These are phyloP conservation scores for Ambispora gerdemannii DNA, from an alignment of 192 early-diverging fungal genomes.

Conservation along the genomic window DNA sequence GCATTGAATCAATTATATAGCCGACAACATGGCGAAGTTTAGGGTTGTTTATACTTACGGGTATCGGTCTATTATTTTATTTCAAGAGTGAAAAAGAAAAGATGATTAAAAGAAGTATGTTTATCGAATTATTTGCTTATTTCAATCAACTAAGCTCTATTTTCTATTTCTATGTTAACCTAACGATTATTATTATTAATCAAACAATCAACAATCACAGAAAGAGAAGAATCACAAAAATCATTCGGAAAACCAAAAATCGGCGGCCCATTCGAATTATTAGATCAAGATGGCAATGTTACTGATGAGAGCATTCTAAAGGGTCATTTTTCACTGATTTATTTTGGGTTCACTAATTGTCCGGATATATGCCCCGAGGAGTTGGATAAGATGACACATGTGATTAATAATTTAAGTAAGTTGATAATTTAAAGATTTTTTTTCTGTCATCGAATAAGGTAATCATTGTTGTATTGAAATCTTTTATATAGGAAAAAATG, in stretches of 20 bases:
- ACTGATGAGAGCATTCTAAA: slow-evolving; percentile 74
- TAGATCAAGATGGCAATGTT: slow-evolving; percentile 71
- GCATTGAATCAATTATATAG: no score
- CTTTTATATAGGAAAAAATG: slow-evolving; percentile 41
- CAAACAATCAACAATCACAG: neutral
- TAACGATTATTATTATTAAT: neutral
- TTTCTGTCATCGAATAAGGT: no score
- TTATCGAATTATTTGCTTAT: neutral
- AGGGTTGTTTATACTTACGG: slow-evolving; percentile 55
- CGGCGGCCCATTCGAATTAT: slow-evolving; percentile 85
- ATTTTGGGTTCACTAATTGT: slow-evolving; percentile 99
- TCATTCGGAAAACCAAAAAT: slow-evolving; percentile 79
- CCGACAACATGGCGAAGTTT: slow-evolving; percentile 49
- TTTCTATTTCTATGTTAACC: neutral
- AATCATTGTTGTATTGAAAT: no score
- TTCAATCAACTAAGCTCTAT: neutral
- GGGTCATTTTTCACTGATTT: slow-evolving; percentile 85
- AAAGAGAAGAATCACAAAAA: slow-evolving; percentile 29
- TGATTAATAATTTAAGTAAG: slow-evolving; percentile 73
- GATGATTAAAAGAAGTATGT: slow-evolving; percentile 45
- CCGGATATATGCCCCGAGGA: slow-evolving; percentile 99
- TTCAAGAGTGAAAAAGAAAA: slow-evolving; percentile 64
- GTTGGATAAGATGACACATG: slow-evolving; percentile 93
- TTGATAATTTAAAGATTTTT: neutral
- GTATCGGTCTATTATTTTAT: slow-evolving; percentile 57